Evolutionary conservation across 805 yeast species (phyloP).

Genomic region (Sugiyamaella boreocaroliniensis): DNA sequence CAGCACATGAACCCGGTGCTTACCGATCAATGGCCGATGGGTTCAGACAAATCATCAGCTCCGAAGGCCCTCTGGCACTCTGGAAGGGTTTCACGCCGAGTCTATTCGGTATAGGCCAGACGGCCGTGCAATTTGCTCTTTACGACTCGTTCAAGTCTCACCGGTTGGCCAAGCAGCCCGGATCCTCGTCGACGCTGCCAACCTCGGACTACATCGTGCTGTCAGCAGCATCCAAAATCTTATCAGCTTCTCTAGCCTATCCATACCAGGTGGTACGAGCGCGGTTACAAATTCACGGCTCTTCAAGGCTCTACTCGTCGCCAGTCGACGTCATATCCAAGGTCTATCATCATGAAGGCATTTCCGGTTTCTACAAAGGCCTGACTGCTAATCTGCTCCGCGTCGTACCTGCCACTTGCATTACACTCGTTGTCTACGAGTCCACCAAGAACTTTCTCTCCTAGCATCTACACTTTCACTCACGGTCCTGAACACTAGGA

Average conservation of each 20-base stretch:
- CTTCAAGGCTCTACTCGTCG: constrained; percentile 25
- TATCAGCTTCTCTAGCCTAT: constrained; percentile 62
- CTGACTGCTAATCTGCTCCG: constrained; percentile 68
- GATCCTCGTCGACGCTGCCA: constrained; percentile 18
- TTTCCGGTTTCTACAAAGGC: constrained; percentile 76
- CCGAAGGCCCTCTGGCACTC: constrained; percentile 56
- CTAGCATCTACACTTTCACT: too few species aligned
- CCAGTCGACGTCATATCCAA: constrained; percentile 31
- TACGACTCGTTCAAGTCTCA: constrained; percentile 66
- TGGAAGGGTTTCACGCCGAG: constrained; percentile 75
- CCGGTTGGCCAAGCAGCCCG: neutral
- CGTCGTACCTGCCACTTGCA: constrained; percentile 88
- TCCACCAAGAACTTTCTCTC: constrained; percentile 12
- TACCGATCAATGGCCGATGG: constrained; percentile 59
- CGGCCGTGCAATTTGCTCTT: constrained; percentile 78
- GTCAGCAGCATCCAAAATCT: constrained; percentile 61
- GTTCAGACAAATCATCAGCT: constrained; percentile 36
- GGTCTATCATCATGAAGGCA: constrained; percentile 47
- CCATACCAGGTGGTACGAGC: constrained; percentile 81
- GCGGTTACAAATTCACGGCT: constrained; percentile 53
- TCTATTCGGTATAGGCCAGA: constrained; percentile 77
- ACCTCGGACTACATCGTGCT: constrained; percentile 56
- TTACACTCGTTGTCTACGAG: constrained; percentile 85
- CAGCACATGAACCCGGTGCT: constrained; percentile 37
- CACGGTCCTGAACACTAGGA: too few species aligned